These are phyloP conservation scores for Aspergillus steynii DNA, from an alignment of 495 filamentous ascomycete genomes.

Conservation along the genomic window DNA sequence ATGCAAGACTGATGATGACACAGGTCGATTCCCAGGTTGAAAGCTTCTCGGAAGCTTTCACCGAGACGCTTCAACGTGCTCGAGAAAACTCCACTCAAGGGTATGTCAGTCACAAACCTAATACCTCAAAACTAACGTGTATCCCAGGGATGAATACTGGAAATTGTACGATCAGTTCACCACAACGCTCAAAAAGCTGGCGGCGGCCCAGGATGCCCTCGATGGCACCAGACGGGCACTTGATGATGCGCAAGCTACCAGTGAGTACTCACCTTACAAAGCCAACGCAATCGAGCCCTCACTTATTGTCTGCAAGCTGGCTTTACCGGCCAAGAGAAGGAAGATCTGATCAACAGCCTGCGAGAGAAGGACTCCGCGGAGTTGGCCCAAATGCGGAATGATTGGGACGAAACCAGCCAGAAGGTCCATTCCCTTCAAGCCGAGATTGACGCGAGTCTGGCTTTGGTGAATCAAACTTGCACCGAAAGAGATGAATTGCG, in stretches of 20 bases:
- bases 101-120: slow-evolving; percentile 19
- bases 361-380: slow-evolving; percentile 48
- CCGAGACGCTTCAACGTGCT: slow-evolving; percentile 35
- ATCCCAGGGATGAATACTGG: slow-evolving; percentile 46
- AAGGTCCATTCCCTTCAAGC: slow-evolving; percentile 44
- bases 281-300: neutral
- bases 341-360: slow-evolving; percentile 48
- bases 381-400: slow-evolving; percentile 44
- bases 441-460: slow-evolving; percentile 41
- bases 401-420: slow-evolving; percentile 43
- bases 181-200: slow-evolving; percentile 39
- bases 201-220: slow-evolving; percentile 42
- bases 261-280: slow-evolving; percentile 30
- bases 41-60: slow-evolving; percentile 40
- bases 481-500: slow-evolving; percentile 46
- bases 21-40: slow-evolving; percentile 34
- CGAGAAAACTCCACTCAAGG: slow-evolving; percentile 42
- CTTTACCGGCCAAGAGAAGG: slow-evolving; percentile 50
- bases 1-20: slow-evolving; percentile 10
- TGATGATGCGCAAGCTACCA: slow-evolving; percentile 39
- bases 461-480: slow-evolving; percentile 42
- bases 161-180: slow-evolving; percentile 49
- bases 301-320: slow-evolving; percentile 39
- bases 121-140: neutral
- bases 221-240: slow-evolving; percentile 38